phyloP scores from a whole-genome alignment of 352 stramenopile genomes.

The Pythium brassicae region DNA sequence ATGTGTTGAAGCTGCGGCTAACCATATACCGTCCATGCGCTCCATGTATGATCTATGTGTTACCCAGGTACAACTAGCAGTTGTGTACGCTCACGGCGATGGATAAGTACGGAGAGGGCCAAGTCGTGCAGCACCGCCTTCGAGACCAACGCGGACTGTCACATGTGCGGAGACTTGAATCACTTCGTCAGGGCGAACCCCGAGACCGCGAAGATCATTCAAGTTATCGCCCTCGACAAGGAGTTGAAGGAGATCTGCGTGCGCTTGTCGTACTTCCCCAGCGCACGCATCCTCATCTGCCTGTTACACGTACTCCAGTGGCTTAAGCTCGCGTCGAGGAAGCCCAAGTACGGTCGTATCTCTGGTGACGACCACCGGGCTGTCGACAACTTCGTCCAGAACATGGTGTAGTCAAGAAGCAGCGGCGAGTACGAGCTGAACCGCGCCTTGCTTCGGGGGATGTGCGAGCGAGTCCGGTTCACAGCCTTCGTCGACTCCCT shows the following conservation, averaged over 20 bases:
- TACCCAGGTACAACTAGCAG: slow-evolving; percentile 4
- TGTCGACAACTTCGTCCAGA: no score
- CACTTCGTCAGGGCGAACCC: background rate
- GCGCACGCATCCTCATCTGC: no score
- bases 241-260: slow-evolving; percentile 12
- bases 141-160: slow-evolving; percentile 12
- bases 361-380: no score
- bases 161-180: slow-evolving; percentile 5
- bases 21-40: no score
- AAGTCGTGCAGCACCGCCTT: slow-evolving; percentile 8
- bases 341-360: background rate
- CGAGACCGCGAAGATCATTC: background rate
- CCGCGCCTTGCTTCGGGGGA: no score
- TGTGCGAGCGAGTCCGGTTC: no score
- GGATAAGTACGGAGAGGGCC: slow-evolving; percentile 4
- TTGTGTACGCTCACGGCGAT: slow-evolving; percentile 9
- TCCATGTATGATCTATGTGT: no score
- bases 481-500: no score
- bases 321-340: background rate
- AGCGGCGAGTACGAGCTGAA: no score
- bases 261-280: background rate
- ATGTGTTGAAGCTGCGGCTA: no score
- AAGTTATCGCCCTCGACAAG: slow-evolving; percentile 18
- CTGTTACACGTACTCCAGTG: no score
- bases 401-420: no score